A percentile compares a stretch with the other conserved stretches of the same genome.
These are phyloP conservation scores for Alternaria brassicicola DNA, from an alignment of 2,329 filamentous ascomycete species.

Conservation along the genomic window DNA sequence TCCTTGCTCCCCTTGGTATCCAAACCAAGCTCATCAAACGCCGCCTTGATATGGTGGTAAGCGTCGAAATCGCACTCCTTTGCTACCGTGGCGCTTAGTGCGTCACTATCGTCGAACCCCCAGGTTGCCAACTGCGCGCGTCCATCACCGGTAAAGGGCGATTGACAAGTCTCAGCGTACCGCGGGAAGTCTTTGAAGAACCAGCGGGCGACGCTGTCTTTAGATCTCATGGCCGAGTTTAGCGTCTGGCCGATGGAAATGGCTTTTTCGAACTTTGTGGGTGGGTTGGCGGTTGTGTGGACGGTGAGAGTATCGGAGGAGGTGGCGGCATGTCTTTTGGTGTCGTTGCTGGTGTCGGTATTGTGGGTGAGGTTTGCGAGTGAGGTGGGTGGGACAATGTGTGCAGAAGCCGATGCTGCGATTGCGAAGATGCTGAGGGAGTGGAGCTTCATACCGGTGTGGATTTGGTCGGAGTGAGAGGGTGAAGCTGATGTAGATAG, in stretches of 20 bases:
- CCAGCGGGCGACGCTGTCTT: slow-evolving; percentile 14
- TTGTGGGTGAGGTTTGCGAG: not conserved
- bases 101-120: slow-evolving; percentile 17
- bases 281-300: not conserved
- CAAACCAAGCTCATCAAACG: slow-evolving; percentile 15
- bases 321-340: not conserved
- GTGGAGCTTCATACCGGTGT: slow-evolving; percentile 1
- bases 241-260: slow-evolving; percentile 8
- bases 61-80: slow-evolving; percentile 20
- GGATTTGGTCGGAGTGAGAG: not conserved
- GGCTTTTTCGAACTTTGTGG: slow-evolving; percentile 6
- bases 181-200: slow-evolving; percentile 16
- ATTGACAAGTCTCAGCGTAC: slow-evolving; percentile 8
- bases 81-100: slow-evolving; percentile 1
- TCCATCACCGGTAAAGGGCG: slow-evolving; percentile 11
- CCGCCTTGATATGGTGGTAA: slow-evolving; percentile 12
- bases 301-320: not conserved
- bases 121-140: slow-evolving; percentile 12
- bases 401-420: not conserved
- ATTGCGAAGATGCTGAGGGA: not conserved
- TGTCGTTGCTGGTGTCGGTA: not conserved
- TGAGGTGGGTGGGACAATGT: not conserved
- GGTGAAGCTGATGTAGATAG: not conserved
- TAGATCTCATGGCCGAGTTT: slow-evolving; percentile 11
- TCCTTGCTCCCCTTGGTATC: slow-evolving; percentile 11